Conservation (phyloP, 2,329 filamentous ascomycete species). For the Cordyceps tenuipes region DNA sequence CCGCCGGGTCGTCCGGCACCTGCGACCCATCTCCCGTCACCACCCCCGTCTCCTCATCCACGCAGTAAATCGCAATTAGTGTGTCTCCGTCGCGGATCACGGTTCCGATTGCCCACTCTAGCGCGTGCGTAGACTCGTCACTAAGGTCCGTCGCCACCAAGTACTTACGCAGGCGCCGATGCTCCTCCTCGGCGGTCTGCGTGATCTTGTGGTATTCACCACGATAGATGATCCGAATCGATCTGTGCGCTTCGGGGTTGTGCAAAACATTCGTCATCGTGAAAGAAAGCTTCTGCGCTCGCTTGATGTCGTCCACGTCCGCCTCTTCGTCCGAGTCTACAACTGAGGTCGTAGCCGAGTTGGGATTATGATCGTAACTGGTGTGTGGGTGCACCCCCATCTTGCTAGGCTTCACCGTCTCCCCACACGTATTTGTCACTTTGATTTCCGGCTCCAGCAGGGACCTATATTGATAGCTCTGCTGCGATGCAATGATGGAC, state of each 20-base stretch:
- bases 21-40: constrained; percentile 41
- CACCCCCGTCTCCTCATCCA: constrained; percentile 71
- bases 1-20: constrained; percentile 64
- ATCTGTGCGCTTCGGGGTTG: constrained; percentile 67
- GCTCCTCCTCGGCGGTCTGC: constrained; percentile 68
- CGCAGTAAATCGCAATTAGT: constrained; percentile 83
- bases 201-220: constrained; percentile 75
- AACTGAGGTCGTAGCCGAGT: constrained; percentile 46
- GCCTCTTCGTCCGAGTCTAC: constrained; percentile 82
- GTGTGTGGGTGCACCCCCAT: constrained; percentile 69
- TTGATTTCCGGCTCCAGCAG: constrained; percentile 61
- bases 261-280: constrained; percentile 72
- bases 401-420: constrained; percentile 48
- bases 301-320: constrained; percentile 74
- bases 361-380: constrained; percentile 65
- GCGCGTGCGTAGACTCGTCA: constrained; percentile 85
- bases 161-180: constrained; percentile 77
- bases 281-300: constrained; percentile 76
- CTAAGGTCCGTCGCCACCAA: constrained; percentile 93
- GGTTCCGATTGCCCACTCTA: constrained; percentile 97
- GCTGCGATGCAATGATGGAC: constrained; percentile 44
- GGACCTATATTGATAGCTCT: constrained; percentile 50
- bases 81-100: constrained; percentile 92
- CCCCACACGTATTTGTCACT: constrained; percentile 53
- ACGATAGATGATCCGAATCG: constrained; percentile 81